Evolutionary conservation across 164 flowering plant genomes (phyloP).

Genomic region (Macadamia tetraphylla): DNA sequence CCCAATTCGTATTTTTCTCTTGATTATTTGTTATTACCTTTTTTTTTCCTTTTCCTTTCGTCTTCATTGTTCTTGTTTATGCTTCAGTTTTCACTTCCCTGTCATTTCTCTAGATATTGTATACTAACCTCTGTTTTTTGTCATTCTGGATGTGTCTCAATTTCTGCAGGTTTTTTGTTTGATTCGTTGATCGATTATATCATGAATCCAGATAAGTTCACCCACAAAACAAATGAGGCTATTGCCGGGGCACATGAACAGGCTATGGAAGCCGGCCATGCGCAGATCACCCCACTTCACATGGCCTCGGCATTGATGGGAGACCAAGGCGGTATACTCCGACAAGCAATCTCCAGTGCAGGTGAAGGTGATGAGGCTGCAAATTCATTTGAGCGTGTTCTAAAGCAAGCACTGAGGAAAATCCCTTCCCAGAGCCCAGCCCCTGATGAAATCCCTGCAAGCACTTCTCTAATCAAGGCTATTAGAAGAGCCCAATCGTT

Average conservation of each 20-base stretch:
- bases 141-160: not conserved
- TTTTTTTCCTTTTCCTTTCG: no score
- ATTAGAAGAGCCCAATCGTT: conserved; percentile 65
- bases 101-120: not conserved
- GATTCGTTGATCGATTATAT: not conserved
- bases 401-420: conserved; percentile 48
- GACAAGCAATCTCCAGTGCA: conserved; percentile 52
- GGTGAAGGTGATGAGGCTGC: conserved; percentile 58
- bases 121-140: not conserved
- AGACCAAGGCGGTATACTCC: conserved; percentile 58
- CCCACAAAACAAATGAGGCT: conserved; percentile 81
- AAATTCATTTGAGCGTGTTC: conserved; percentile 2
- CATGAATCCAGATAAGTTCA: conserved; percentile 84
- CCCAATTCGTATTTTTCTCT: no score
- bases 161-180: not conserved
- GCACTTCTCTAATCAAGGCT: conserved; percentile 54
- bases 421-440: conserved; percentile 71
- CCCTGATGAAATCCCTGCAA: conserved; percentile 68
- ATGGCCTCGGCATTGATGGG: conserved; percentile 47
- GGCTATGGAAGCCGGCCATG: conserved; percentile 60
- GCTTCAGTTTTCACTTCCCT: no score
- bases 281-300: conserved; percentile 71
- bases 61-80: no score
- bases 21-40: no score
- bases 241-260: conserved; percentile 58